Evolutionary conservation across 805 yeast genomes (phyloP), one percentile per base, ranked within the genome.

Genomic region (Saturnispora ahearnii): DNA sequence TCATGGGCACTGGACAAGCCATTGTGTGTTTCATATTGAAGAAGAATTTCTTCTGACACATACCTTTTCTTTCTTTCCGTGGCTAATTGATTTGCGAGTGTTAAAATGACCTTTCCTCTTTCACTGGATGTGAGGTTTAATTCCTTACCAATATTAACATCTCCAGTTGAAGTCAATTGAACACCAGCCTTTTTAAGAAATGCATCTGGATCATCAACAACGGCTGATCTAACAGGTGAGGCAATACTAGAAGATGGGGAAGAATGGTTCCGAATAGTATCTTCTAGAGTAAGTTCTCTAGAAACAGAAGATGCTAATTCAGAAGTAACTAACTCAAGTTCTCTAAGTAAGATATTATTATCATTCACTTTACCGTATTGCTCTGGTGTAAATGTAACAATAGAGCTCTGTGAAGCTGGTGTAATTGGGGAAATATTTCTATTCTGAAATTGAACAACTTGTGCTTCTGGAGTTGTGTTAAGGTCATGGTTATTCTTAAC

Each of bases 291-390:
- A n/a, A 84, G 69, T 61, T 86, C 95, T 38, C 93, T 68, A 48
- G 78, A 75, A 43, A 85, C 82, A 0, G 90, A 81, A 24, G 78
- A 78, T 0, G 89, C 90, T 45, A 86, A 69, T 58, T 85, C 95
- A 26, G 77, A 75, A 1, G 90, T 81, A 1, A 86, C 82, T 24
- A 84, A 59, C 52, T 81, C 83, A 38, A 86, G 64, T 59, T 85
- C 91, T 49, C 75, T 73, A 57, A 83, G 69, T 37, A 85, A 63
- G 26, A 73, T 76, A 45, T 72, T 72, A 53, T 80, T 83, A 48
- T 84, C 79, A 33, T 71, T 76, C 68, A 84, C 70, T 7, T 84
- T 68, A 1, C 81, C 80, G 48, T 81, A 61, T 56, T 84, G 88
- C 22, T 80, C 84, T 37, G 79, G 73, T 1, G 81, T 72, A 47